phyloP scores from a whole-genome alignment of 2,329 filamentous ascomycete species.

The Chalara sp. region DNA sequence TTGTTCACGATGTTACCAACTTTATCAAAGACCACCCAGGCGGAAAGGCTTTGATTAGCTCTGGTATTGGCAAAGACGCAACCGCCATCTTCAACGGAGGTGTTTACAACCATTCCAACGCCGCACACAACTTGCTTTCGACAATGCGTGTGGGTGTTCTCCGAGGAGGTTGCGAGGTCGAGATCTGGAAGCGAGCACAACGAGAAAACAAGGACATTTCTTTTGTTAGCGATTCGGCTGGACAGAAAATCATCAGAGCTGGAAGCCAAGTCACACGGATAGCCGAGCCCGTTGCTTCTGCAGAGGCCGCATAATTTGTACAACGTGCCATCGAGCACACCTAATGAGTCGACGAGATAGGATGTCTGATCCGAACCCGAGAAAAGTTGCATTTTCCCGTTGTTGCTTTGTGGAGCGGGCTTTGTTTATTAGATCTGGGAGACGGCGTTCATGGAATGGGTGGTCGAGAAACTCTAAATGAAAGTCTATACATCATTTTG shows the following conservation, averaged over 20 bases:
- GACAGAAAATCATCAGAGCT: slow-evolving; percentile 78
- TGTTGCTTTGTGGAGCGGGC: too few species aligned
- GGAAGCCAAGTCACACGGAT: slow-evolving; percentile 82
- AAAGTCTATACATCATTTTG: too few species aligned
- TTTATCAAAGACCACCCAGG: slow-evolving; percentile 90
- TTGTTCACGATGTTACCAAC: slow-evolving; percentile 76
- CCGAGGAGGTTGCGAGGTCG: slow-evolving; percentile 79
- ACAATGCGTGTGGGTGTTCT: slow-evolving; percentile 86
- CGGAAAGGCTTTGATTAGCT: slow-evolving; percentile 79
- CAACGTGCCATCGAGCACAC: slow-evolving; percentile 1
- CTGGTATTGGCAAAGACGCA: slow-evolving; percentile 78
- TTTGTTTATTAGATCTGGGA: too few species aligned
- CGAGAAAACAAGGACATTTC: slow-evolving; percentile 78
- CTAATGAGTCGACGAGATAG: slow-evolving; percentile 12
- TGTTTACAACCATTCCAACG: slow-evolving; percentile 85
- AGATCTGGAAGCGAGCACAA: slow-evolving; percentile 87
- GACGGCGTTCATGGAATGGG: too few species aligned
- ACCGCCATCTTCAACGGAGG: slow-evolving; percentile 90
- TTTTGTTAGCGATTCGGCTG: slow-evolving; percentile 72
- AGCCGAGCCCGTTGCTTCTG: slow-evolving; percentile 69
- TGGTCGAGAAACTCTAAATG: too few species aligned
- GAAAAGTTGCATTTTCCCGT: slow-evolving; percentile 5
- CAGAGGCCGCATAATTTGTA: slow-evolving; percentile 64
- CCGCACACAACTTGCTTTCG: slow-evolving; percentile 79
- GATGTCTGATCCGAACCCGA: background rate